Evolutionary conservation across 1,284 basidiomycete genomes (phyloP).

Genomic region (Cryptococcus deneoformans): DNA sequence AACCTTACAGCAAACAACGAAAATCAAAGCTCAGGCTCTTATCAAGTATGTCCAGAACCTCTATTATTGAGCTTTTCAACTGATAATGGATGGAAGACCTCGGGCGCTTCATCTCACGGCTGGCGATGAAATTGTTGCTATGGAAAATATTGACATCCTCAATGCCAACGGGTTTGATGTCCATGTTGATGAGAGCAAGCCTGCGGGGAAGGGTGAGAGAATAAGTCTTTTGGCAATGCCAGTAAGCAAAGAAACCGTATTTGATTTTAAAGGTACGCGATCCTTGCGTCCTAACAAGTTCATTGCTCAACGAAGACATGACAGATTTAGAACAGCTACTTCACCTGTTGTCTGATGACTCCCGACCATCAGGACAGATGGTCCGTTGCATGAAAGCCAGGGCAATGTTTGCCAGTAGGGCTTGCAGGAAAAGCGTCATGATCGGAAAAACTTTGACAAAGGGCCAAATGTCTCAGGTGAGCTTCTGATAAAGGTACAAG

Average conservation of each 20-base stretch:
- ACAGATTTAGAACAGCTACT: conserved; percentile 94
- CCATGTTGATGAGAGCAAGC: conserved; percentile 56
- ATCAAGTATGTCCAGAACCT: conserved; percentile 59
- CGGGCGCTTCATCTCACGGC: conserved; percentile 78
- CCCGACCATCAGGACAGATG: conserved; percentile 66
- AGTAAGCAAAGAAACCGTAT: conserved; percentile 83
- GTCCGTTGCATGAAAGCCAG: conserved; percentile 90
- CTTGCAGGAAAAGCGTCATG: conserved; percentile 96
- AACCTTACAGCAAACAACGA: conserved; percentile 79
- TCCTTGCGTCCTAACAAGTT: conserved; percentile 9
- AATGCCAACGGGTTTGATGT: conserved; percentile 86
- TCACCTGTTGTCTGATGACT: conserved; percentile 69
- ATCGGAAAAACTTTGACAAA: conserved; percentile 78
- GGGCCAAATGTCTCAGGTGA: conserved; percentile 56
- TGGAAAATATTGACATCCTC: conserved; percentile 80
- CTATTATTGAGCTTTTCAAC: not conserved
- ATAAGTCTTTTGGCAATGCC: conserved; percentile 80
- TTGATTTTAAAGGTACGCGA: conserved; percentile 62
- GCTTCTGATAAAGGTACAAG: conserved; percentile 6
- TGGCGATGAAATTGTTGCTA: conserved; percentile 81
- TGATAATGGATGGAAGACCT: conserved; percentile 56
- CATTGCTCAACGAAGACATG: not conserved
- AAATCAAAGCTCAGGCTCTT: conserved; percentile 80
- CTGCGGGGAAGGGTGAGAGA: conserved; percentile 54
- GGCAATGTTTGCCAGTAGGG: conserved; percentile 93